phyloP scores from a whole-genome alignment of 2,329 filamentous ascomycete species.

The Blastomyces percursus region DNA sequence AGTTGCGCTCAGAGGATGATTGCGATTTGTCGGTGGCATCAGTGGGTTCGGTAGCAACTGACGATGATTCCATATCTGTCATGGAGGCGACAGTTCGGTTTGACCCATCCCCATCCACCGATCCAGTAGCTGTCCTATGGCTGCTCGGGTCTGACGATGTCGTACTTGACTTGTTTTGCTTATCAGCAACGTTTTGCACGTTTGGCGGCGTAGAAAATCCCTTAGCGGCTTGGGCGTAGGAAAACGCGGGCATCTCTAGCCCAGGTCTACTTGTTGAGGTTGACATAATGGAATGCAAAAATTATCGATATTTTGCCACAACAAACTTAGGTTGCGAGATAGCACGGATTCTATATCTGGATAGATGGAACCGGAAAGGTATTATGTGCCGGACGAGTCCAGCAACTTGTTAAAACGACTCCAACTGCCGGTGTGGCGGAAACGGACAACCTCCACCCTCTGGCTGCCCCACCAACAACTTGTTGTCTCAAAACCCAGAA shows the following conservation, averaged over 20 bases:
- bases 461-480: slow-evolving; percentile 12
- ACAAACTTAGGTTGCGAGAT: background rate
- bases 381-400: background rate
- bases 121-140: slow-evolving; percentile 20
- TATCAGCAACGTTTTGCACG: slow-evolving; percentile 31
- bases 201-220: slow-evolving; percentile 49
- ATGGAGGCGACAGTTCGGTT: slow-evolving; percentile 7
- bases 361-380: slow-evolving; percentile 1
- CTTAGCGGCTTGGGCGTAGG: slow-evolving; percentile 92
- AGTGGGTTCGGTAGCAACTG: slow-evolving; percentile 38
- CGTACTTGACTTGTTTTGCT: slow-evolving; percentile 21
- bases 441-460: slow-evolving; percentile 9
- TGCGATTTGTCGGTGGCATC: slow-evolving; percentile 31
- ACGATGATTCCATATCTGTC: slow-evolving; percentile 21
- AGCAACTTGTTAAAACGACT: background rate
- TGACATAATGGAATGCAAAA: slow-evolving; percentile 30
- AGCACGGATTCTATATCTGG: background rate
- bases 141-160: slow-evolving; percentile 23
- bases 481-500: slow-evolving; percentile 4
- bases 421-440: slow-evolving; percentile 3
- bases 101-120: slow-evolving; percentile 24
- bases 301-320: background rate
- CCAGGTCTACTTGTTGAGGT: slow-evolving; percentile 26
- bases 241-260: slow-evolving; percentile 54
- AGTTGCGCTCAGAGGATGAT: slow-evolving; percentile 22